Evolutionary conservation across 495 filamentous ascomycete genomes (phyloP).

Genomic region (Xanthoparmelia taractica): DNA sequence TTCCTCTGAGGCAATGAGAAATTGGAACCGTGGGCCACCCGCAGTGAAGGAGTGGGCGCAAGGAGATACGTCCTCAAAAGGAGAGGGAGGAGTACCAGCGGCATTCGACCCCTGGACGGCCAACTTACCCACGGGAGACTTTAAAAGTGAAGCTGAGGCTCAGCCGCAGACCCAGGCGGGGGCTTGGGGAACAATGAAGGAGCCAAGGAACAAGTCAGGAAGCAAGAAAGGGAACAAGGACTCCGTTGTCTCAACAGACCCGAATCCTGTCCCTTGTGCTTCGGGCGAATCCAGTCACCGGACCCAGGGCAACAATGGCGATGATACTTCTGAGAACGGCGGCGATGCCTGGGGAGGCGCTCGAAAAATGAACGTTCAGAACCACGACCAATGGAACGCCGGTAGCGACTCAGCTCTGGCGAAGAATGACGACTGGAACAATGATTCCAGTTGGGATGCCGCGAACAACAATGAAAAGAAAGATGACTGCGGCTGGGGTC

Average conservation of each 20-base stretch:
- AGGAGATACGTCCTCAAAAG: not conserved
- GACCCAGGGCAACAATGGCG: not conserved
- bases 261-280: conserved; percentile 1
- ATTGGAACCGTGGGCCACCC: conserved; percentile 5
- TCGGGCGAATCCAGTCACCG: conserved; percentile 2
- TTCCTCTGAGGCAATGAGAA: not conserved
- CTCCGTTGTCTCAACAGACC: not conserved
- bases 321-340: too few species aligned
- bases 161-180: not conserved
- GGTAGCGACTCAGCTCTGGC: not conserved
- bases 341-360: not conserved
- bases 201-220: conserved; percentile 3
- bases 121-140: conserved; percentile 14
- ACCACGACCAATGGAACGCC: conserved; percentile 9
- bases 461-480: conserved; percentile 4
- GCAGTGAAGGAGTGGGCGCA: conserved; percentile 1
- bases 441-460: conserved; percentile 3
- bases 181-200: not conserved
- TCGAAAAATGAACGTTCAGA: conserved; percentile 4
- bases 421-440: conserved; percentile 4
- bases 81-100: not conserved
- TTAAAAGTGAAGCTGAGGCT: not conserved
- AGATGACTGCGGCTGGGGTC: conserved; percentile 7
- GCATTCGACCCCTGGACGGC: conserved; percentile 12
- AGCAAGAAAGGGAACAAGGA: not conserved